A percentile compares a stretch with the other conserved stretches of the same genome.
These are phyloP conservation scores for Diaporthe aspalathi DNA, from an alignment of 2,329 filamentous ascomycete genomes.

Conservation along the genomic window DNA sequence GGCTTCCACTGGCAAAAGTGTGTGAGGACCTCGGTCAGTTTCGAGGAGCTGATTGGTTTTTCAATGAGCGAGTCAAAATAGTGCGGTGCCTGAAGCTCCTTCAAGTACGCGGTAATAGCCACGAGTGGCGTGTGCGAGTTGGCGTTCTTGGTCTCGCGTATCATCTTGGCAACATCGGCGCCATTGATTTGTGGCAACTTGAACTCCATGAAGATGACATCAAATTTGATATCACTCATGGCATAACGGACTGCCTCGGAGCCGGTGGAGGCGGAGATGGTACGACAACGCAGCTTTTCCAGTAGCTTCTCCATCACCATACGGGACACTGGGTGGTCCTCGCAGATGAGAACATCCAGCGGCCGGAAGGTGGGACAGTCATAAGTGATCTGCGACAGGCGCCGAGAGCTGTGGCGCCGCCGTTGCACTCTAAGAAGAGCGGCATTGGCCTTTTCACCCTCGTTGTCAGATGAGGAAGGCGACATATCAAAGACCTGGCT, in stretches of 20 bases:
- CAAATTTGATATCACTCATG: slow-evolving; percentile 97
- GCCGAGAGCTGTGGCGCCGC: slow-evolving; percentile 92
- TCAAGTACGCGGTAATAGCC: slow-evolving; percentile 96
- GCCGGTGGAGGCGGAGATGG: slow-evolving; percentile 90
- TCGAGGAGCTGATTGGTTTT: slow-evolving; percentile 93
- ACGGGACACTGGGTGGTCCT: slow-evolving; percentile 95
- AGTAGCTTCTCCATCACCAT: slow-evolving; percentile 99
- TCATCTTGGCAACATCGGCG: slow-evolving; percentile 96
- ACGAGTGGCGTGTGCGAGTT: slow-evolving; percentile 96
- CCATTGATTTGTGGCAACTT: slow-evolving; percentile 95
- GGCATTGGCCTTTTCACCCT: slow-evolving; percentile 91
- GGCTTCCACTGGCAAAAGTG: slow-evolving; percentile 95
- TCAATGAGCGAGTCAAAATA: slow-evolving; percentile 96
- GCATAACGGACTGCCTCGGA: slow-evolving; percentile 93
- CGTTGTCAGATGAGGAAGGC: slow-evolving; percentile 96
- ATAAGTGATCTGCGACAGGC: slow-evolving; percentile 90
- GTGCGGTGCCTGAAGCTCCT: slow-evolving; percentile 93
- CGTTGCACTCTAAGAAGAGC: slow-evolving; percentile 87
- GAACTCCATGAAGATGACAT: slow-evolving; percentile 98
- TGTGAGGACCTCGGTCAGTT: slow-evolving; percentile 88
- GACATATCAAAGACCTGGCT: slow-evolving; percentile 98
- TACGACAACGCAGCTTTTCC: slow-evolving; percentile 94
- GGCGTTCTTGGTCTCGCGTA: slow-evolving; percentile 93
- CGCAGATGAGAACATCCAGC: slow-evolving; percentile 93
- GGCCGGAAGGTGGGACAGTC: slow-evolving; percentile 89